Evolutionary conservation across 1,284 basidiomycete genomes (phyloP), one percentile per base, ranked within the genome.

Genomic region (Phaffia rhodozyma): DNA sequence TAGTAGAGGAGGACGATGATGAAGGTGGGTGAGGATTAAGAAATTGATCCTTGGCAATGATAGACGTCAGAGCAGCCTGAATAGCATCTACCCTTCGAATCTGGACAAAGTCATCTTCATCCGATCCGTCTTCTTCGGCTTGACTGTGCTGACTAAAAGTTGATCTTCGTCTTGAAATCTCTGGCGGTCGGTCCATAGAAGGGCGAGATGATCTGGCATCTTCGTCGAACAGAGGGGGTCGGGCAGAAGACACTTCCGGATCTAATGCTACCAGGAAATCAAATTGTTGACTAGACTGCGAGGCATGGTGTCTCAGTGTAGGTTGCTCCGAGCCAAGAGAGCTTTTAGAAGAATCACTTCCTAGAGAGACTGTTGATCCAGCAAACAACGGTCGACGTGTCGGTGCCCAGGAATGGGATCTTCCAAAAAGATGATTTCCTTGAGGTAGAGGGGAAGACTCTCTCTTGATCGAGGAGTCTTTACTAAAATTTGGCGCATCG

Each of bases 21-120:
- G 38, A 43, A 43, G 21, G 58, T 32, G 29, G 48, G 32, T 27
- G 48, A 50, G 29, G 58, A 38, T 30, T 50, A 48, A 1, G 77
- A 66, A 79, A 66, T 82, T 81, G 71, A 51, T 93, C 90, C 34
- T 85, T 78, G 1, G 89, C 88, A 70, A 97, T 93, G 72, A 97
- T 96, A 71, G 91, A 89, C 21, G 87, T 92, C 66, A 97, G 78
- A 1, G 93, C 93, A 4, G 90, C 89, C 71, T 93, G 91, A 27
- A 97, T 91, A 3, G 91, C 91, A 68, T 91, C 89, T 82, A 96
- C 93, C 47, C 89, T 80, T 68, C 86, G 80, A 13, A 79, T 77
- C 71, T 89, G 84, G 60, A 87, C 72, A 43, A 69, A 69, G 20
- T 76, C 84, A 5, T 83, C 80, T 56, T 80, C 78, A 60, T 79